Percentiles rank a stretch among this genome's conserved stretches.
Conservation (phyloP, 1,284 basidiomycete species). For the Cystobasidiaceae sp. region DNA sequence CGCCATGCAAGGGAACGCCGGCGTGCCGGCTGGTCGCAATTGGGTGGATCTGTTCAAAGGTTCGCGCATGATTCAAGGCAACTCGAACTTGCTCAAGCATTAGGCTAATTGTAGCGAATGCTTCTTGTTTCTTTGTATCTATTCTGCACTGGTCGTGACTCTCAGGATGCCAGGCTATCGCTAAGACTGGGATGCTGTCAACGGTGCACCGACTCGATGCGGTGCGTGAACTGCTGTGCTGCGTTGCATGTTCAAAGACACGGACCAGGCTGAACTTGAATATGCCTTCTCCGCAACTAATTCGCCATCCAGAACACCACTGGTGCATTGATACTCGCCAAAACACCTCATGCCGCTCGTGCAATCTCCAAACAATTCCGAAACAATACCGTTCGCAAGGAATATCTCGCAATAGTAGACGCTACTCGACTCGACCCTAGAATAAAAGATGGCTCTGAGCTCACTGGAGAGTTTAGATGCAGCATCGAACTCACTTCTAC, state of each 20-base stretch:
- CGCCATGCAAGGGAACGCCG: too few species aligned
- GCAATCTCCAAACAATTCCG: constrained; percentile 2
- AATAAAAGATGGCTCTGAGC: not conserved
- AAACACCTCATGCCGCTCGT: not conserved
- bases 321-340: constrained; percentile 24
- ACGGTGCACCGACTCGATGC: constrained; percentile 31
- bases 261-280: too few species aligned
- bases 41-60: too few species aligned
- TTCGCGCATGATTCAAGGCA: too few species aligned
- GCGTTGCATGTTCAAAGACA: too few species aligned
- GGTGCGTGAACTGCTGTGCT: too few species aligned
- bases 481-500: not conserved
- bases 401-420: constrained; percentile 20
- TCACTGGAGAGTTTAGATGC: not conserved
- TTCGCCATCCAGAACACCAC: constrained; percentile 13
- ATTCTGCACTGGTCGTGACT: too few species aligned
- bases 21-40: too few species aligned
- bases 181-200: not conserved
- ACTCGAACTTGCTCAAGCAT: too few species aligned
- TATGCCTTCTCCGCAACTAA: not conserved
- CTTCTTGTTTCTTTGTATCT: not conserved
- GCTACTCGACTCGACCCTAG: not conserved
- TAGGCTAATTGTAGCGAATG: not conserved
- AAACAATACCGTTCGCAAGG: not conserved
- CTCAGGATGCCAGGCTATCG: not conserved